Base-by-base conservation (phyloP, 2,329 filamentous ascomycete genomes). In the Chrysoporthe puriensis region DNA sequence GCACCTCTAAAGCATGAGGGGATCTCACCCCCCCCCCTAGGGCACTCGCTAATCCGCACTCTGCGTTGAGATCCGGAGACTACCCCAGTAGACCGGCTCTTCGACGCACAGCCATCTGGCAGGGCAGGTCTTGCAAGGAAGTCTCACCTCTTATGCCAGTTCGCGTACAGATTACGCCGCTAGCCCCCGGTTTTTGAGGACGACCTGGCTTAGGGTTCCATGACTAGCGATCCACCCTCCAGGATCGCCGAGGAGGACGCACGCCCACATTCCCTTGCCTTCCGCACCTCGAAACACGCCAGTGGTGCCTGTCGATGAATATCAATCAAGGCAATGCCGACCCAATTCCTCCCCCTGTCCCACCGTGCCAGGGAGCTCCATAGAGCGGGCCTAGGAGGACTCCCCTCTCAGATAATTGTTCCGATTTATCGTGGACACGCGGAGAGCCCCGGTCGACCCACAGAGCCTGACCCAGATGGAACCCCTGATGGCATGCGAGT, bases 391-490 rank as follows among this genome's bases (percentile, higher is more conserved):
- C 66, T 63, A 52, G 52, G 58, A 64, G 63, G 56, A 69, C 62
- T 64, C 46, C 63, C 60, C 66, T 56, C 63, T 66, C 67, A 70
- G 66, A 66, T 66, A 70, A 70, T 70, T 63, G 60, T 70, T 66
- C 66, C 69, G 69, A 70, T 70, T 64, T 66, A 69, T 64, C 69
- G 56, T 66, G 48, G 66, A 68, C 63, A 62, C 61, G 69, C 66
- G 69, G 69, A 70, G 69, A 66, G 66, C 63, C 69, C 69, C 66
- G 66, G 66, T 46, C 69, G 68, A 63, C 63, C 62, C 59, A 63
- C 50, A 67, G 56, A 66, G 58, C 64, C 65, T 64, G 63, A 63
- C 59, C 65, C 65, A 66, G 44, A 69, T 67, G 58, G 65, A 67
- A 61, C 68, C 66, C 67, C 64, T 66, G 64, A 57, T 62, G 50